Conservation (phyloP, 148 eudicot genomes). For the Camellia granthamiana region DNA sequence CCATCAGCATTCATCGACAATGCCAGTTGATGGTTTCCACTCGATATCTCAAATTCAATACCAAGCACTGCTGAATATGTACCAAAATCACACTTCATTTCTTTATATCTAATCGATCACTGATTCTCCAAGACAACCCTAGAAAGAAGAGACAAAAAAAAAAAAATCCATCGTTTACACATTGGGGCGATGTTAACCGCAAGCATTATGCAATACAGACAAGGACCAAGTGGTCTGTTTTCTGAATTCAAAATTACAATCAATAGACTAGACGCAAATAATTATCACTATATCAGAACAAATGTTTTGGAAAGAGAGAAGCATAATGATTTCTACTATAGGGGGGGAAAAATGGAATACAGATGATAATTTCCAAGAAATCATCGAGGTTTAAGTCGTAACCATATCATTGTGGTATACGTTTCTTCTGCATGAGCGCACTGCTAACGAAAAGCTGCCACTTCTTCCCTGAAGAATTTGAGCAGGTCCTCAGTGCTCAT, state of each 20-base stretch:
- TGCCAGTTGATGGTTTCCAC: neutral
- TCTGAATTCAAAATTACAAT: neutral
- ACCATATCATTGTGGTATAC: neutral
- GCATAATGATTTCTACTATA: neutral
- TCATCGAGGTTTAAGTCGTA: neutral
- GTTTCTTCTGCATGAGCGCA: neutral
- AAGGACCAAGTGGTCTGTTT: neutral
- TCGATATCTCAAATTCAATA: neutral
- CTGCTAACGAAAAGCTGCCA: slow-evolving; percentile 48
- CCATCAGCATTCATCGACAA: no score
- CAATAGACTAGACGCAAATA: neutral
- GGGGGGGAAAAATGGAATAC: neutral
- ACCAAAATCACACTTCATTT: neutral
- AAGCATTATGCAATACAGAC: neutral
- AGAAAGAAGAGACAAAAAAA: neutral
- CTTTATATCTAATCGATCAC: neutral
- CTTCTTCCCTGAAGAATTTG: slow-evolving; percentile 52
- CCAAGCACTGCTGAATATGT: neutral
- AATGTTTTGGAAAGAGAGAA: no score
- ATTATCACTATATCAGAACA: neutral
- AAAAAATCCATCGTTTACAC: neutral
- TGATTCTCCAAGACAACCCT: neutral
- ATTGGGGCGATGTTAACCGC: no score
- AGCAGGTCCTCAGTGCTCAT: slow-evolving; percentile 57
- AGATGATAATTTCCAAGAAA: neutral